Evolutionary conservation across 2,329 filamentous ascomycete genomes (phyloP).

Genomic region (Hypocrella siamensis): DNA sequence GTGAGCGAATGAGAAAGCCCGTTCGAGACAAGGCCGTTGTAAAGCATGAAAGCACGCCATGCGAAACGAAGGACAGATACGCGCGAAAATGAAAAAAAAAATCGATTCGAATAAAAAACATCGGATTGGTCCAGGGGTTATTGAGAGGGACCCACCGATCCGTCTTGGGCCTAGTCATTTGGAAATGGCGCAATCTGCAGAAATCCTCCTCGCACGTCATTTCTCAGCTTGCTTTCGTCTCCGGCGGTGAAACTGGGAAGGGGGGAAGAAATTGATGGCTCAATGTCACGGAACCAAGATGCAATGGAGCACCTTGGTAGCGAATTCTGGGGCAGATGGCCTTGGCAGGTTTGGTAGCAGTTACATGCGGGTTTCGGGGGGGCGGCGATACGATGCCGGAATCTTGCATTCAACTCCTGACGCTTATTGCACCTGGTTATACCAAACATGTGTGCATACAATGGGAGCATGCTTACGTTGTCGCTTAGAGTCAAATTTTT

Average conservation of each 20-base stretch:
- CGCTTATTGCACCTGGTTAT: too few relatives aligned
- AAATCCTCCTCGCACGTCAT: conserved; percentile 3
- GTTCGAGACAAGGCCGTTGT: too few relatives aligned
- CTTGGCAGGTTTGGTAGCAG: too few relatives aligned
- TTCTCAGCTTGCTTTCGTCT: not conserved
- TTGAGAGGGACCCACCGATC: not conserved
- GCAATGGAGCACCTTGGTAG: not conserved
- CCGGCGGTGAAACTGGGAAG: not conserved
- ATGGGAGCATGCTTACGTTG: too few relatives aligned
- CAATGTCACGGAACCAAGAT: not conserved
- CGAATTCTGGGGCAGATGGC: not conserved
- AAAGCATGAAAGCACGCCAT: too few relatives aligned
- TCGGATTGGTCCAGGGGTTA: not conserved
- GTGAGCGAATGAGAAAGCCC: too few relatives aligned
- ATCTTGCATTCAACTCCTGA: too few relatives aligned
- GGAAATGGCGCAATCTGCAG: conserved; percentile 3
- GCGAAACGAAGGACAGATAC: too few relatives aligned
- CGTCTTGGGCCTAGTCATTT: not conserved
- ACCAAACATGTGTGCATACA: too few relatives aligned
- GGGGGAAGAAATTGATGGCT: not conserved
- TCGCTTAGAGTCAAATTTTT: too few relatives aligned
- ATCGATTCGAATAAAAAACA: not conserved
- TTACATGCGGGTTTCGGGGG: too few relatives aligned
- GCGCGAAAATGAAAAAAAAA: not conserved
- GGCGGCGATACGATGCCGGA: too few relatives aligned